Evolutionary conservation across 306 rosid genomes (phyloP).

Genomic region (Begonia peltatifolia): DNA sequence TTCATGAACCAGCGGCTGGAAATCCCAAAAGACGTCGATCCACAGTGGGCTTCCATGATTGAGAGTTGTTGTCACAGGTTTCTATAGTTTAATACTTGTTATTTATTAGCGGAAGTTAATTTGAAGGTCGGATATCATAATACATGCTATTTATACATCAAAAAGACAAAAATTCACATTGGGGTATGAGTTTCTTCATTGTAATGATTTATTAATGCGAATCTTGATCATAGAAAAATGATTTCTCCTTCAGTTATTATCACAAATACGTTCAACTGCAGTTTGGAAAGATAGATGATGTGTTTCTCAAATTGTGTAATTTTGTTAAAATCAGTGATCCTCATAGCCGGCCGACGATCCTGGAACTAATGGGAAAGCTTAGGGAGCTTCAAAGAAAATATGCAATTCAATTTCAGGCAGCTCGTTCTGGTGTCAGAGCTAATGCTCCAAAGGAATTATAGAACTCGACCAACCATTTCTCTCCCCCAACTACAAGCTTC

Average conservation of each 20-base stretch:
- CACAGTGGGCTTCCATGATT: constrained; percentile 69
- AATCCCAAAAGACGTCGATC: constrained; percentile 82
- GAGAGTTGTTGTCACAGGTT: constrained; percentile 96
- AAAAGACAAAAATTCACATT: neutral
- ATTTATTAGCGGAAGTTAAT: neutral
- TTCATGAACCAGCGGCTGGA: constrained; percentile 92
- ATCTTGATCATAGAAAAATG: neutral
- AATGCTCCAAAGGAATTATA: constrained; percentile 36
- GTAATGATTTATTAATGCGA: neutral
- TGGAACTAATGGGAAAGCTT: constrained; percentile 59
- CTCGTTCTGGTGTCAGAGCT: constrained; percentile 38
- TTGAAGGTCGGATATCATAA: neutral
- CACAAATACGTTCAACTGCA: neutral
- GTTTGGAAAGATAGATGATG: too few relatives aligned
- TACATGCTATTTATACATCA: neutral
- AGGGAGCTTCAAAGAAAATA: constrained; percentile 56
- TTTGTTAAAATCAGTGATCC: constrained; percentile 51
- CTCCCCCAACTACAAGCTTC: too few relatives aligned
- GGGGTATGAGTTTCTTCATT: too few relatives aligned
- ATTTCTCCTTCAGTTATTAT: neutral
- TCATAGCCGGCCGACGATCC: constrained; percentile 63
- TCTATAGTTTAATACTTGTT: constrained; percentile 6
- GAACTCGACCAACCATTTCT: too few relatives aligned
- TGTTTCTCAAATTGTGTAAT: neutral
- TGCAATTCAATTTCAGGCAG: constrained; percentile 66